Evolutionary conservation across 768 basidiomycete genomes (phyloP).

Genomic region (Termitomyces bulborhizus): DNA sequence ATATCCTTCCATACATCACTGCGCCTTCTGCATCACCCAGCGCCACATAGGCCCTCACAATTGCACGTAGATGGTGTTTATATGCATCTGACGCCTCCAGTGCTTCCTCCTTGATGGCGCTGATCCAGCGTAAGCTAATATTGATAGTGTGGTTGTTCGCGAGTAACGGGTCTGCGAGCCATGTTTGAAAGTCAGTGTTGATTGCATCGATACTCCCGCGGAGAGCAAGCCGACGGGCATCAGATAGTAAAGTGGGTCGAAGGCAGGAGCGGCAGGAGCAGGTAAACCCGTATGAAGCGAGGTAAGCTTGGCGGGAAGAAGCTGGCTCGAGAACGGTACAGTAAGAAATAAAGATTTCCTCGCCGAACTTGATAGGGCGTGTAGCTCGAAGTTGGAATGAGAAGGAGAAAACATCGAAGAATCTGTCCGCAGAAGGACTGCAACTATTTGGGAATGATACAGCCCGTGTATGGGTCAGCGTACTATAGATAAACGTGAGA

Average conservation of each 20-base stretch:
- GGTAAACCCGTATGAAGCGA: constrained; percentile 22
- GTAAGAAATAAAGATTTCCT: constrained; percentile 26
- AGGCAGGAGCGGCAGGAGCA: constrained; percentile 22
- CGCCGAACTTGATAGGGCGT: constrained; percentile 21
- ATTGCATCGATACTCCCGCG: constrained; percentile 9
- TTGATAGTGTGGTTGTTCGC: constrained; percentile 15
- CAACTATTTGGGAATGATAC: constrained; percentile 16
- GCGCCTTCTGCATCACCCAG: constrained; percentile 13
- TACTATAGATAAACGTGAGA: neutral
- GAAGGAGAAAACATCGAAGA: constrained; percentile 25
- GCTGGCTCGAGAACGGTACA: constrained; percentile 13
- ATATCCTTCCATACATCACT: constrained; percentile 13
- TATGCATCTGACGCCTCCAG: constrained; percentile 15
- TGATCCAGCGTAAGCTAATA: constrained; percentile 14
- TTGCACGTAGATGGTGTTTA: constrained; percentile 13
- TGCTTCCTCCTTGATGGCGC: constrained; percentile 13
- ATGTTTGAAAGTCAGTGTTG: constrained; percentile 8
- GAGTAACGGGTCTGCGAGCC: constrained; percentile 12
- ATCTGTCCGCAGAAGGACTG: constrained; percentile 19
- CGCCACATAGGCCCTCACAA: constrained; percentile 13
- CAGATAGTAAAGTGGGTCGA: constrained; percentile 15
- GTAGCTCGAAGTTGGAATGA: constrained; percentile 21
- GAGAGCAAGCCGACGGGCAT: constrained; percentile 16
- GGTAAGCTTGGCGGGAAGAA: constrained; percentile 18
- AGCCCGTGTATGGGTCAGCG: neutral